Base-by-base conservation (phyloP, 129 eudicot species). In the Rutidosis leptorrhynchoides region DNA sequence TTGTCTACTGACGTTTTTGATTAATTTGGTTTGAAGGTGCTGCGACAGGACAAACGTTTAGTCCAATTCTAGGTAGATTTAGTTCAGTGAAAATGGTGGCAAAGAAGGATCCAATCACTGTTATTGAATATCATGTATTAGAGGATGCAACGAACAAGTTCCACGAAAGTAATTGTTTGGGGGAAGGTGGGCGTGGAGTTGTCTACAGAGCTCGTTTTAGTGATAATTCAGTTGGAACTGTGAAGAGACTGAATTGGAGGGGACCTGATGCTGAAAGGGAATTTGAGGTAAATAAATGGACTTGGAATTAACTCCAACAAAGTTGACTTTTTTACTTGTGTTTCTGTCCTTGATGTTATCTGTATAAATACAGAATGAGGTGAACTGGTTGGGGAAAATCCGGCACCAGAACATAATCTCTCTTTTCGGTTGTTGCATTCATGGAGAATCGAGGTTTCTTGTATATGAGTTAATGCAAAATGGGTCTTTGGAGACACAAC, bases 311-410 rank as follows among this genome's bases (percentile, higher is more conserved):
- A n/a, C n/a, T n/a, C n/a, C n/a, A n/a, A n/a, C n/a, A n/a, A n/a
- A n/a, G n/a, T n/a, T n/a, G n/a, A n/a, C n/a, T n/a, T n/a, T n/a
- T n/a, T n/a, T n/a, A n/a, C n/a, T n/a, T n/a, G n/a, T n/a, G n/a
- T n/a, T n/a, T n/a, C n/a, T n/a, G n/a, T n/a, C n/a, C n/a, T n/a
- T n/a, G n/a, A n/a, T n/a, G n/a, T n/a, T n/a, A n/a, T n/a, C n/a
- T n/a, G n/a, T n/a, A n/a, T n/a, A n/a, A n/a, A 64, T 80, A 78
- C 83, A 92, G 98, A 92, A 82, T 55, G 98, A 92, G 80, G 81
- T 88, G 56, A 85, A 81, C 53, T 81, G 77, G 68, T 80, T 92
- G 88, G 83, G 90, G 70, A 88, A 78, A 82, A 85, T 92, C 77
- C 96, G 73, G 61, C 98, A 92, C 78, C 96, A 87, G 17, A 88